These are phyloP conservation scores for Magnolia officinalis DNA, from an alignment of 164 flowering plant species.

Conservation along the genomic window DNA sequence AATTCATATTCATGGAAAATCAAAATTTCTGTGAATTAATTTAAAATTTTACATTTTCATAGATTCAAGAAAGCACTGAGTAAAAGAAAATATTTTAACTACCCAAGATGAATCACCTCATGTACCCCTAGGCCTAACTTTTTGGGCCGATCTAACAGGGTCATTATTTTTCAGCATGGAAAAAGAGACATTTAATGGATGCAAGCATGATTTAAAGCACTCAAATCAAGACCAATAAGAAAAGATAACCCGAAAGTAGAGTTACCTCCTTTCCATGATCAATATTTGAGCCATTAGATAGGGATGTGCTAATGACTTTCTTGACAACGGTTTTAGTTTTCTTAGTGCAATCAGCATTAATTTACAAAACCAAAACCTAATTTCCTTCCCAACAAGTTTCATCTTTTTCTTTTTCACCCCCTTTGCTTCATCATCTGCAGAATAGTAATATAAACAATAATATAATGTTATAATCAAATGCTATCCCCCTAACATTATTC, in stretches of 20 bases:
- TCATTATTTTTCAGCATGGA: neutral
- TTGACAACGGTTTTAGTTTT: conserved; percentile 31
- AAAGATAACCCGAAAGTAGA: neutral
- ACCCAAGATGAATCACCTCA: too few species aligned
- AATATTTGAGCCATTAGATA: conserved; percentile 39
- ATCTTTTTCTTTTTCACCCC: conserved; percentile 65
- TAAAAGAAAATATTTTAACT: neutral
- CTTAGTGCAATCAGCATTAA: conserved; percentile 33
- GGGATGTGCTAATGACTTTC: conserved; percentile 24
- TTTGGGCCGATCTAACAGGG: neutral
- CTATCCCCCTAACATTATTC: too few species aligned
- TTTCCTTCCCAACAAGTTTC: conserved; percentile 27
- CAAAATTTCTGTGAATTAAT: neutral
- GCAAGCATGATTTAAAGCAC: neutral
- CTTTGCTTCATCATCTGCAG: conserved; percentile 66
- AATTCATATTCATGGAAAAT: conserved; percentile 1
- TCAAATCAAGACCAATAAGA: neutral
- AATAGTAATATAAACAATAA: conserved; percentile 2
- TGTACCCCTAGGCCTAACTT: too few species aligned
- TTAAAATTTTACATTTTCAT: neutral
- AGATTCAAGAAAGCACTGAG: neutral
- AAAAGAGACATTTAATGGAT: neutral
- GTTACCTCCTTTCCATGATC: conserved; percentile 46
- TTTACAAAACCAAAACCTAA: conserved; percentile 34
- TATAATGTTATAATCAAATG: too few species aligned